Base-by-base conservation (phyloP, 169 alveolate species). In the Plasmodium reichenowi region DNA sequence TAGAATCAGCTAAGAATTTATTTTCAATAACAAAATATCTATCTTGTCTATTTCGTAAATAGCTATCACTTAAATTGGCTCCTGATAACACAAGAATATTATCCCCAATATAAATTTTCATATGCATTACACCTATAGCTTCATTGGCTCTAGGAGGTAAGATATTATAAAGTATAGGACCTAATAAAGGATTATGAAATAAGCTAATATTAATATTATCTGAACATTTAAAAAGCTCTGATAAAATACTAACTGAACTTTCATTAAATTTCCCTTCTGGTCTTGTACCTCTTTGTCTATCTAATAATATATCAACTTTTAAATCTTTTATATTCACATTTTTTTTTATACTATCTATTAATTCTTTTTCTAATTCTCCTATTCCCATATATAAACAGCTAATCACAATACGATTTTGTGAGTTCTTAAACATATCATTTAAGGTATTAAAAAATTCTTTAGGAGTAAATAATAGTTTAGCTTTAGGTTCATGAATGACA, bases 51-150 rank as follows among this genome's bases (percentile, higher is more conserved):
- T 86, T 91, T 43, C 88, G 52, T 88, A 94, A 93, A 63, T 94
- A 94, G 54, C 93, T 92, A 15, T 92, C 75, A 20, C 94, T 91
- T 47, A 92, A 66, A 74, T 94, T 94, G 10, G 96, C 96, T 5
- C 96, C 96, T 17, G 95, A 88, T 17, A 94, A 73, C 7, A 94
- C 63, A 10, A 92, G 12, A 64, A 17, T 71, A 59, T 91, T 93
- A 52, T 94, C 96, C 32, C 93, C 93, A 8, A 93, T 92, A 92
- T 52, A 94, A 4, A 88, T 80, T 88, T 94, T 94, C 93, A 94
- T 88, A 70, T 94, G 96, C 94, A 94, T 78, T 5, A 93, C 93
- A 26, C 96, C 96, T 15, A 94, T 72, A 54, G 94, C 92, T 70
- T 94, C 96, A 76, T 93, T 88, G 3, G 48, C 88, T 58, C 95